These are phyloP conservation scores for Arthrobotrys sinensis DNA, from an alignment of 2,329 filamentous ascomycete species.

Conservation along the genomic window DNA sequence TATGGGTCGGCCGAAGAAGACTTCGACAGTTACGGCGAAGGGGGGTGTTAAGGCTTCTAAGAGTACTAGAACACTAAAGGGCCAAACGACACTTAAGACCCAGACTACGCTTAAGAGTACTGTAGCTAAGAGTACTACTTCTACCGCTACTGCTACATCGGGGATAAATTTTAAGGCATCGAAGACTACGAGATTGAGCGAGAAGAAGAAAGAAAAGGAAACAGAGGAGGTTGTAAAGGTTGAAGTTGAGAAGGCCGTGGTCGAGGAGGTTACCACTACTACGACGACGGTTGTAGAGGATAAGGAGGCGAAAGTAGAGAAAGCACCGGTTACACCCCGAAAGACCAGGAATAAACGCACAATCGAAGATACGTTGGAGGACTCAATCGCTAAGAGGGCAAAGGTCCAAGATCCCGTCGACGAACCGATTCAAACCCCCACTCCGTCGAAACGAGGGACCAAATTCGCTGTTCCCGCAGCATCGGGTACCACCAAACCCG, in stretches of 20 bases:
- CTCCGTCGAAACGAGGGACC: slow-evolving; percentile 22
- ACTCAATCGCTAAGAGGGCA: slow-evolving; percentile 30
- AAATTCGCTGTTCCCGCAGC: neutral
- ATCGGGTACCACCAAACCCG: slow-evolving; percentile 11
- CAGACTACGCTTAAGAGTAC: slow-evolving; percentile 7
- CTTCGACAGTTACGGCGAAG: slow-evolving; percentile 27
- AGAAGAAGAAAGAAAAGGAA: slow-evolving; percentile 49
- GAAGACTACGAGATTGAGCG: slow-evolving; percentile 47
- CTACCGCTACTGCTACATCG: slow-evolving; percentile 4
- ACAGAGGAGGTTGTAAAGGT: neutral
- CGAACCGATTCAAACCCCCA: slow-evolving; percentile 8
- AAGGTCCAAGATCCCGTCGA: slow-evolving; percentile 12
- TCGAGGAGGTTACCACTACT: slow-evolving; percentile 13
- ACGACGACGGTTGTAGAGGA: slow-evolving; percentile 17
- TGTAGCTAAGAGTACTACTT: slow-evolving; percentile 34
- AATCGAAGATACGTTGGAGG: slow-evolving; percentile 40
- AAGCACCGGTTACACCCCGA: slow-evolving; percentile 41
- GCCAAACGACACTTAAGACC: slow-evolving; percentile 16
- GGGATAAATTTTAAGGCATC: slow-evolving; percentile 46
- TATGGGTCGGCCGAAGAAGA: slow-evolving; percentile 55
- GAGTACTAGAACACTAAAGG: slow-evolving; percentile 1
- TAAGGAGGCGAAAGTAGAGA: slow-evolving; percentile 21
- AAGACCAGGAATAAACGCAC: slow-evolving; percentile 36
- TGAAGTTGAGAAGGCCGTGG: slow-evolving; percentile 18
- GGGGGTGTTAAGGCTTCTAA: neutral